Evolutionary conservation across 1,284 basidiomycete species (phyloP).

Genomic region (Moesziomyces antarcticus): DNA sequence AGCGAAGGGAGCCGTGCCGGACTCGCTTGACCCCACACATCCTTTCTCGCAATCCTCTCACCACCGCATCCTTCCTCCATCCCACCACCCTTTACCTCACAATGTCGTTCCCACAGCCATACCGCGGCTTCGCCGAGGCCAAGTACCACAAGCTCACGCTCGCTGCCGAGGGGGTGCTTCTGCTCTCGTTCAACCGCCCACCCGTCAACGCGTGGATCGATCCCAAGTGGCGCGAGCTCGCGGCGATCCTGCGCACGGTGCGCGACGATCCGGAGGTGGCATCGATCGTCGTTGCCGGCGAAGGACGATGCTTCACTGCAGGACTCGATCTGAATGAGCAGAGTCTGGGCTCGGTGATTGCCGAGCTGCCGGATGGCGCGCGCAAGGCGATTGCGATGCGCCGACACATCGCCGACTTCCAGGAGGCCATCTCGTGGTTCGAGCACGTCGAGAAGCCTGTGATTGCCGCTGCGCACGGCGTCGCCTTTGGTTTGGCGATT

Average conservation of each 20-base stretch:
- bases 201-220: slow-evolving; percentile 64
- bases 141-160: slow-evolving; percentile 57
- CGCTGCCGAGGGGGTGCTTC: slow-evolving; percentile 52
- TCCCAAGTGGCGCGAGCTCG: slow-evolving; percentile 62
- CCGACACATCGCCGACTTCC: slow-evolving; percentile 63
- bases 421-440: slow-evolving; percentile 61
- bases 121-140: slow-evolving; percentile 26
- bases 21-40: slow-evolving; percentile 4
- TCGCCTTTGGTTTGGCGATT: slow-evolving; percentile 78
- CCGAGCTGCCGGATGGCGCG: slow-evolving; percentile 54
- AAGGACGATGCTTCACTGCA: slow-evolving; percentile 65
- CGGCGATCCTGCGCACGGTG: slow-evolving; percentile 53
- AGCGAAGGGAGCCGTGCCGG: slow-evolving; percentile 9
- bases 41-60: background rate
- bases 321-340: slow-evolving; percentile 61
- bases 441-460: slow-evolving; percentile 84
- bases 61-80: background rate
- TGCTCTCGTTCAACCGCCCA: slow-evolving; percentile 58
- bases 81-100: background rate
- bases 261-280: slow-evolving; percentile 58
- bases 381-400: slow-evolving; percentile 58
- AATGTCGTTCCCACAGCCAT: slow-evolving; percentile 51
- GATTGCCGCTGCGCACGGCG: slow-evolving; percentile 83
- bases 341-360: slow-evolving; percentile 22
- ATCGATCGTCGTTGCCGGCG: slow-evolving; percentile 62